Conservation (phyloP, 1,139 yeast genomes). For the Saccharomyces hybrid region DNA sequence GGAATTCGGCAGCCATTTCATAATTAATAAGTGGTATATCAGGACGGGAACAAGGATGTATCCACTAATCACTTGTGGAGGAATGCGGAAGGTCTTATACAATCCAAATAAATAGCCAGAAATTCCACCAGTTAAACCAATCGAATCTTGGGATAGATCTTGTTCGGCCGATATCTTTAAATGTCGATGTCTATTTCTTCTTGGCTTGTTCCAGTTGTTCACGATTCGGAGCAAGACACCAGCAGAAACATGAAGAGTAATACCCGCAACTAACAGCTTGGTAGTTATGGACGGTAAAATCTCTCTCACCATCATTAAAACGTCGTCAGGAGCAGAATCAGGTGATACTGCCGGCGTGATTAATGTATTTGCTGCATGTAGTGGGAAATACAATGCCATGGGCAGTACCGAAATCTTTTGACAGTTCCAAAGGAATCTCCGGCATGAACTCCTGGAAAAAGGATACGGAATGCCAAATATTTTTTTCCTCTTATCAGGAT, state of each 20-base stretch:
- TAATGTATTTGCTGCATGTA: constrained; percentile 23
- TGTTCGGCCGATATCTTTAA: constrained; percentile 1
- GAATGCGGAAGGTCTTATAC: constrained; percentile 11
- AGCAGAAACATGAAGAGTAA: constrained; percentile 14
- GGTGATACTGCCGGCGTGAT: constrained; percentile 18
- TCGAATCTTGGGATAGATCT: constrained; percentile 13
- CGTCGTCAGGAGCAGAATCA: constrained; percentile 20
- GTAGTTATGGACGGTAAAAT: constrained; percentile 17
- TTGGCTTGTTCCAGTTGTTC: constrained; percentile 7
- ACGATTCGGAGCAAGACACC: constrained; percentile 16
- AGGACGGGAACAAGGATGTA: constrained; percentile 18
- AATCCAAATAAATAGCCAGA: constrained; percentile 23
- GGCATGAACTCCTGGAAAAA: constrained; percentile 6
- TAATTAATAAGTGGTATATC: constrained; percentile 19
- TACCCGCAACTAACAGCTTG: constrained; percentile 11
- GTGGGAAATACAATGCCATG: constrained; percentile 18
- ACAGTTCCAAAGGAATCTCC: neutral
- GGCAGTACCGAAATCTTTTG: constrained; percentile 23
- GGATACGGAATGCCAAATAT: constrained; percentile 2
- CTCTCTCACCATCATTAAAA: constrained; percentile 22
- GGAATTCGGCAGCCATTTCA: constrained; percentile 17
- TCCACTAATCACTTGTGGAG: constrained; percentile 23
- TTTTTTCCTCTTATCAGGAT: neutral
- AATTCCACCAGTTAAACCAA: constrained; percentile 23
- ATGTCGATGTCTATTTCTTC: neutral